Evolutionary conservation across 352 stramenopile genomes (phyloP).

Genomic region (Phytophthora ohioensis): DNA sequence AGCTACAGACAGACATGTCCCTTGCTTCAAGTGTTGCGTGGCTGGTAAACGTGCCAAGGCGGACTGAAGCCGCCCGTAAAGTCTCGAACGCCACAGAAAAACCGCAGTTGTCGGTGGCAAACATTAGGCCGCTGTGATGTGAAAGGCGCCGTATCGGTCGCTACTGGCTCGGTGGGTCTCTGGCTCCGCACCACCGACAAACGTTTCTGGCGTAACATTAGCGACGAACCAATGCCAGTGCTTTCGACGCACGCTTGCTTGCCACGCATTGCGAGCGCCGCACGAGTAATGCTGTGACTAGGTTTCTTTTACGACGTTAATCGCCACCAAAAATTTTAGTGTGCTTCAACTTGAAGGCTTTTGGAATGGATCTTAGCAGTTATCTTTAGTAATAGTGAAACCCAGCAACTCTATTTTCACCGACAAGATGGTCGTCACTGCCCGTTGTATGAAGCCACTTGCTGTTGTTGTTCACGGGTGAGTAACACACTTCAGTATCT

Average conservation of each 20-base stretch:
- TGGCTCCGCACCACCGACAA: constrained; percentile 12
- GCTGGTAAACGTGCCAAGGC: constrained; percentile 16
- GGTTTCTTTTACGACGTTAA: constrained; percentile 3
- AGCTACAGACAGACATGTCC: not conserved
- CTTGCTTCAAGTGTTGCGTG: not conserved
- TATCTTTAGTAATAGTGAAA: not conserved
- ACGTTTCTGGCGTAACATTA: constrained; percentile 8
- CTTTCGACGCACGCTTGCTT: constrained; percentile 15
- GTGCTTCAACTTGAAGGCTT: not conserved
- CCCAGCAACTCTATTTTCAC: not conserved
- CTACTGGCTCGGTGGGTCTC: constrained; percentile 18
- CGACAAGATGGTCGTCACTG: not conserved
- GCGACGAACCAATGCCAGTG: not conserved
- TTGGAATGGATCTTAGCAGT: not conserved
- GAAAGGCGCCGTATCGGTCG: constrained; percentile 7
- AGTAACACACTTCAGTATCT: too few species aligned
- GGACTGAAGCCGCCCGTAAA: constrained; percentile 5
- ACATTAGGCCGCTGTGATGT: constrained; percentile 9
- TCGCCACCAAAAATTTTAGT: not conserved
- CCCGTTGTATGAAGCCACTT: not conserved
- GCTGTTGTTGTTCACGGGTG: not conserved
- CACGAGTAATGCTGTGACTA: not conserved
- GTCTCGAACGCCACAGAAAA: constrained; percentile 10
- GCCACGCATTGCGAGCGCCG: not conserved
- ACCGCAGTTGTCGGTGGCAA: not conserved